phyloP scores from a whole-genome alignment of 2,329 filamentous ascomycete species.

The Aurifilum marmelostoma region DNA sequence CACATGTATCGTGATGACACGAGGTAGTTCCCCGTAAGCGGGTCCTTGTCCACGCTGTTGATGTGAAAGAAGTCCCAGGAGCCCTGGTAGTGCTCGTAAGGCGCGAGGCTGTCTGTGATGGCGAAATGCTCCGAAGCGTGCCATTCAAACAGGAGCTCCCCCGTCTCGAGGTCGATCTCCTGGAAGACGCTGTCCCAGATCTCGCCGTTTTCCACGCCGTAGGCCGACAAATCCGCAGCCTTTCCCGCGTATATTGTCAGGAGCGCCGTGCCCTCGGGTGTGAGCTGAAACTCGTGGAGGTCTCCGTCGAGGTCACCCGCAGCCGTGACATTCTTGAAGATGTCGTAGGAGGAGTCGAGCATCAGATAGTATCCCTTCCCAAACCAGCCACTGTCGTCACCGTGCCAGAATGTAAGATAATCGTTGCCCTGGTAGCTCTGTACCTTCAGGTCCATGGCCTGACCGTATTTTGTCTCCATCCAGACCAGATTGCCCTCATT shows the following conservation, averaged over 20 bases:
- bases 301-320: conserved; percentile 38
- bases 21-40: conserved; percentile 42
- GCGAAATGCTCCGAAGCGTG: conserved; percentile 40
- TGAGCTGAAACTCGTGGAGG: conserved; percentile 49
- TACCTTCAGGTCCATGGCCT: conserved; percentile 32
- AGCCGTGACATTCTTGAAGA: conserved; percentile 32
- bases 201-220: conserved; percentile 37
- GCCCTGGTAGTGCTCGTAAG: conserved; percentile 33
- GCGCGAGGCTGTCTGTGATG: conserved; percentile 35
- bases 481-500: conserved; percentile 35
- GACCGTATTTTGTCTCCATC: conserved; percentile 32
- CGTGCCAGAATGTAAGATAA: conserved; percentile 44
- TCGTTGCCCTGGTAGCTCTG: conserved; percentile 38
- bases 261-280: conserved; percentile 44
- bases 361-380: conserved; percentile 28
- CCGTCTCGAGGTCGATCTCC: conserved; percentile 43
- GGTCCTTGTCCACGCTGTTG: conserved; percentile 41
- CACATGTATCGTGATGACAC: conserved; percentile 41
- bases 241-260: conserved; percentile 46
- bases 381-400: conserved; percentile 24
- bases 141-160: conserved; percentile 44
- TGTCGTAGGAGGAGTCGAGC: conserved; percentile 29
- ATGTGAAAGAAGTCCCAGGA: conserved; percentile 46
- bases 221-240: conserved; percentile 36
- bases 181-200: conserved; percentile 45